Evolutionary conservation across 495 filamentous ascomycete genomes (phyloP), one percentile per base, ranked within the genome.

Genomic region (Tuber indicum): DNA sequence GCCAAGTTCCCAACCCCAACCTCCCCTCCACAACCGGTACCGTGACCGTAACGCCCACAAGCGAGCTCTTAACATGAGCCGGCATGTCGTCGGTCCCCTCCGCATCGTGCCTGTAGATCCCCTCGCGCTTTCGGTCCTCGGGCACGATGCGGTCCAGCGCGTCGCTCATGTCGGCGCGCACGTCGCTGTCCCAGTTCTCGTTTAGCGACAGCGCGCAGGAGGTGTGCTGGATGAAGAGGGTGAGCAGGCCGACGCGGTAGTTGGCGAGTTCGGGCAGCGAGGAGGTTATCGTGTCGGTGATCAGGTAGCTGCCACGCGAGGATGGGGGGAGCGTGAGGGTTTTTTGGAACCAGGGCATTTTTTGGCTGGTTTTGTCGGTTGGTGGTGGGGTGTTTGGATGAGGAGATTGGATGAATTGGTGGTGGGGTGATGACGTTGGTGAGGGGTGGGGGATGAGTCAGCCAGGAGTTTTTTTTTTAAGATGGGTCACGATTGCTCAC

Each of bases 11-110:
- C 69, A 86, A 89, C 79, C 88, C 89, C 84, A 99, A 84, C 80
- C 88, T 90, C 16, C 96, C 96, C 80, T 99, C 89, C 77, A 88
- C 90, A 82, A 99, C 96, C 9, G 96, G 96, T 73, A 99, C 91
- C 9, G 89, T 93, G 9, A 99, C 90, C 74, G 90, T 94, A 23
- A 94, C 92, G 17, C 96, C 96, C 73, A 98, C 90, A 70, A 99
- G 85, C 0, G 94, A 90, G 62, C 90, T 92, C 84, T 99, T 99
- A 83, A 99, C 90, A 87, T 99, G 96, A 72, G 94, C 95, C 75
- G 92, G 93, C 92, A 97, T 97, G 87, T 97, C 94, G 87, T 97
- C 94, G 77, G 86, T 86, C 45, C 95, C 96, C 88, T 98, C 95
- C 0, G 93, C 95, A 80, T 87, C 88, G 87, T 99, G 96, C 73